Base-by-base conservation (phyloP, 257 asterid species). In the Solanum rostratum region DNA sequence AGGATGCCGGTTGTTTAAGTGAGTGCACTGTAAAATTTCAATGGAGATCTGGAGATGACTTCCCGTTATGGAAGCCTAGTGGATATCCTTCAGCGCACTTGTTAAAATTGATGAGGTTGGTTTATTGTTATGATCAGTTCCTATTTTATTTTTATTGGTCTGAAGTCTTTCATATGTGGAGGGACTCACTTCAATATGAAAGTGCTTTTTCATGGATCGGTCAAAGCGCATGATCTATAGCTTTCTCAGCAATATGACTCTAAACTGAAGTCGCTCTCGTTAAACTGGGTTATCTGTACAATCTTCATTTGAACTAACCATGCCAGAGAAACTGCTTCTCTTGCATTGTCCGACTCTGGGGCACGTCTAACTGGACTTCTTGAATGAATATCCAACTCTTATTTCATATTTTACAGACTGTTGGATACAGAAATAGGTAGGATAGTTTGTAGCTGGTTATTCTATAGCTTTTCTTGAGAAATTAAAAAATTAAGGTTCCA, bases 41-140 rank as follows among this genome's bases (percentile, higher is more conserved):
- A 80, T 79, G 83, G 81, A 83, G 55, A 81, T 80, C 71, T 52
- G 91, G 87, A 79, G 86, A 90, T 85, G 97, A 89, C 46, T 88
- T 92, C 30, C 90, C 89, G 55, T 88, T 95, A 22, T 93, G 95
- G 95, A 93, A 91, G 88, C 41, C 86, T 22, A 90, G 93, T 85
- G 95, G 97, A 63, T 91, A 91, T 88, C 98, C 98, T 59, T 93
- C 97, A 46, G 83, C 90, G 10, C 90, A 88, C 84, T 59, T 95
- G 85, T 70, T 93, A 81, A 95, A 95, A 85, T 59, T 95, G 79
- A 91, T 93, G 96, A 91, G 97, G 98, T 95, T 29, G 81, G 89
- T 85, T 33, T 66, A 79, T n/a, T 52, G 18, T 15, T 60, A 49
- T 50, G n/a, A 24, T 20, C 18, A 3, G 39, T 68, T 29, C 68